Evolutionary conservation across 2,329 filamentous ascomycete species (phyloP).

Genomic region (Ophiostoma pallidulum): DNA sequence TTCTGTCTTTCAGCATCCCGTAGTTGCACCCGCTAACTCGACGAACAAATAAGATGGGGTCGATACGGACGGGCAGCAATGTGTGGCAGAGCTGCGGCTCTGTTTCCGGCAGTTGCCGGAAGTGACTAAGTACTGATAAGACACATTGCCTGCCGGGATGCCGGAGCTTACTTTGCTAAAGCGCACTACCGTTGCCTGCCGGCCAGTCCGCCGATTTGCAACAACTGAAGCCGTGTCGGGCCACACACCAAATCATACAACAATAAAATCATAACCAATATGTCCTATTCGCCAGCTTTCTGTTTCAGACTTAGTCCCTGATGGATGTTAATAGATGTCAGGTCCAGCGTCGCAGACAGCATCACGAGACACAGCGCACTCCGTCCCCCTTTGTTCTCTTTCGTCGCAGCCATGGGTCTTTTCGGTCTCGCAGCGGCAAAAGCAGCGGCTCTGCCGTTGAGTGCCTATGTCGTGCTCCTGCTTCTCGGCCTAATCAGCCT

Average conservation of each 20-base stretch:
- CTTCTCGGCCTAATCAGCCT: background rate
- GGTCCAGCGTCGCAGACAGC: background rate
- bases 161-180: background rate
- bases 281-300: background rate
- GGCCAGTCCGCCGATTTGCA: too few relatives aligned
- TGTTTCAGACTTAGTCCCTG: background rate
- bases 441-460: background rate
- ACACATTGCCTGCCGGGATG: too few relatives aligned
- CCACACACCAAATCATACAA: background rate
- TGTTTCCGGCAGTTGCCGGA: background rate
- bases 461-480: background rate
- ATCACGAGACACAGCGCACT: background rate
- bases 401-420: background rate
- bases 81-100: background rate
- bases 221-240: background rate
- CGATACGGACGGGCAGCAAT: background rate
- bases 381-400: background rate
- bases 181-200: background rate
- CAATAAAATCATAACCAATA: too few relatives aligned
- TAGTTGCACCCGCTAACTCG: background rate
- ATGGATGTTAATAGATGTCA: background rate
- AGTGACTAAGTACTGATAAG: background rate
- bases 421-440: background rate
- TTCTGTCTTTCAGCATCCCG: background rate
- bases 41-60: background rate